These are phyloP conservation scores for Tolypocladium tundrense DNA, from an alignment of 2,329 filamentous ascomycete species.

Conservation along the genomic window DNA sequence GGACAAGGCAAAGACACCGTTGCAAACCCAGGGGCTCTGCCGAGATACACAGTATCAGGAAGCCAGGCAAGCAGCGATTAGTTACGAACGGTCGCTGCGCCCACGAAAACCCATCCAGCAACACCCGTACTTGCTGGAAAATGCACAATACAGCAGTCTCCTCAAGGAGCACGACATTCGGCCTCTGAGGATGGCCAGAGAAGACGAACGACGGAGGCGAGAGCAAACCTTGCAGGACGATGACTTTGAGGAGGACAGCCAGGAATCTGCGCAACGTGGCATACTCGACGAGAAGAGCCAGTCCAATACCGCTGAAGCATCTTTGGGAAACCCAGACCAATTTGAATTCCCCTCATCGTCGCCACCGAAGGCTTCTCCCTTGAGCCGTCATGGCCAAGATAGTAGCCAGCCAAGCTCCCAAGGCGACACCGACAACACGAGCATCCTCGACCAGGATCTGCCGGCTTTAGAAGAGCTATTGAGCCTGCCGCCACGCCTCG, in stretches of 20 bases:
- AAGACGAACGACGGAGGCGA: constrained; percentile 14
- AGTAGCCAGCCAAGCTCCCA: constrained; percentile 25
- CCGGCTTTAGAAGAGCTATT: constrained; percentile 26
- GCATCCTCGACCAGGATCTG: constrained; percentile 25
- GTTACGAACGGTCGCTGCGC: constrained; percentile 39
- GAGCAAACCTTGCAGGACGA: constrained; percentile 39
- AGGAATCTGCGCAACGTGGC: constrained; percentile 23
- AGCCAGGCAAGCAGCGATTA: constrained; percentile 16
- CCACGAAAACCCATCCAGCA: constrained; percentile 52
- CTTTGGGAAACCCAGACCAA: constrained; percentile 9
- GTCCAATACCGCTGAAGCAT: constrained; percentile 7
- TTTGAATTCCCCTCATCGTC: constrained; percentile 18
- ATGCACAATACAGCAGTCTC: constrained; percentile 40
- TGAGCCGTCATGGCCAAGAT: constrained; percentile 10
- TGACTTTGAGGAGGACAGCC: constrained; percentile 43
- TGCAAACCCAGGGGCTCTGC: neutral
- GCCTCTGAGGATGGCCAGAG: constrained; percentile 34
- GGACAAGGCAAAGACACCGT: neutral
- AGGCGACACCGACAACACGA: constrained; percentile 26
- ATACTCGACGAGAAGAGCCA: constrained; percentile 28
- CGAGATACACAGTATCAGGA: constrained; percentile 4
- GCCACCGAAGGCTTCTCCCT: constrained; percentile 16
- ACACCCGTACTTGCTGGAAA: constrained; percentile 48
- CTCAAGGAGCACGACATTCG: constrained; percentile 45
- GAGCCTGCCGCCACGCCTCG: constrained; percentile 8